Evolutionary conservation across 2,329 filamentous ascomycete species (phyloP).

Genomic region (Aspergillus clavatus): DNA sequence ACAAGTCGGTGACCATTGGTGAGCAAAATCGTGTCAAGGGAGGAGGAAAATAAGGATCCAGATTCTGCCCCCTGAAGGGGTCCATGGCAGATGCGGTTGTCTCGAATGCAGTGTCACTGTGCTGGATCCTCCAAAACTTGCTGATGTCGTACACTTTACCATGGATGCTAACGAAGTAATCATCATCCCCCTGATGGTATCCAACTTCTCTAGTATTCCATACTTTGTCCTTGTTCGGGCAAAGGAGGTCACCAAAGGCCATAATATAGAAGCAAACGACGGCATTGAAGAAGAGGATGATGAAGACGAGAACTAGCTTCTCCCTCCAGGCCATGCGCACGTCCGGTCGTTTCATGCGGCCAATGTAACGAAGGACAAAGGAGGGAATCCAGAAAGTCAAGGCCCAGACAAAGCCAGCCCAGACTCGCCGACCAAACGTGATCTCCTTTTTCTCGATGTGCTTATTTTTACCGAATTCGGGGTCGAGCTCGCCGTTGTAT

Average conservation of each 20-base stretch:
- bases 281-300: conserved; percentile 79
- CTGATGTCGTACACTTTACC: conserved; percentile 89
- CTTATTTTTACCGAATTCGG: conserved; percentile 72
- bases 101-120: conserved; percentile 67
- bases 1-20: conserved; percentile 60
- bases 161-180: conserved; percentile 83
- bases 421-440: conserved; percentile 62
- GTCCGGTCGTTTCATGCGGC: conserved; percentile 95
- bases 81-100: conserved; percentile 63
- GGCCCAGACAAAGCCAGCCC: conserved; percentile 79
- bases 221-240: conserved; percentile 85
- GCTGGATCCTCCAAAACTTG: conserved; percentile 79
- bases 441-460: conserved; percentile 67
- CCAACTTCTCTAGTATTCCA: conserved; percentile 70
- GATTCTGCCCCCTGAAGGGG: conserved; percentile 68
- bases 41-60: conserved; percentile 81
- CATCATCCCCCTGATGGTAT: conserved; percentile 64
- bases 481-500: conserved; percentile 65
- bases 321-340: conserved; percentile 97
- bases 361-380: conserved; percentile 69
- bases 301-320: conserved; percentile 74
- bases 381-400: conserved; percentile 95
- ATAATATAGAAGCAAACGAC: conserved; percentile 89
- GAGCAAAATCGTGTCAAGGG: conserved; percentile 72
- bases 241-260: conserved; percentile 75